Base-by-base conservation (phyloP, 805 yeast species). In the Candida sakaeoensis region DNA sequence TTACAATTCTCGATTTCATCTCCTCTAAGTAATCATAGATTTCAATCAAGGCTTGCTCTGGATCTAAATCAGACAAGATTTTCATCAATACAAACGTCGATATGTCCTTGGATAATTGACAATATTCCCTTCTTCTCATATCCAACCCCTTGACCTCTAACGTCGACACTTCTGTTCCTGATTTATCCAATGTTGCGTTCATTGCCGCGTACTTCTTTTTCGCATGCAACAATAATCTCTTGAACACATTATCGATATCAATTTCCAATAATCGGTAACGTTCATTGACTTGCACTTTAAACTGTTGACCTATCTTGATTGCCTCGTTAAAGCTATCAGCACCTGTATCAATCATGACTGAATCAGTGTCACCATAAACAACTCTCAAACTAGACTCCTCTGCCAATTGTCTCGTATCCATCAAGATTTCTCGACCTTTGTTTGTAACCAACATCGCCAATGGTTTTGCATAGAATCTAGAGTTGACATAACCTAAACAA, bases 201-300 rank as follows among this genome's bases (percentile, higher is more conserved):
- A 90, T 70, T 1, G 98, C 98, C 7, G 99, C 99, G 58, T 93
- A 93, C 65, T 93, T 93, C 77, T 93, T 93, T 69, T 93, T 93
- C n/a, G 96, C 86, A 58, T 88, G 95, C 37, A 93, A 67, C 41
- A 93, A 69, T 39, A 93, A 68, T 48, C 87, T 78, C 54, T 86
- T 84, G 67, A 88, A 93, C 1, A 89, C 89, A 54, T 91, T 89
- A 66, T 93, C 99, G 49, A 86, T 89, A 55, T 93, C 99, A 54
- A 93, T 88, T 57, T 93, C 99, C 54, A 93, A 71, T 47, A 86
- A 65, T 52, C 77, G 77, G 62, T 93, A 95, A 40, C 95, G 77
- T 53, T 88, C 95, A 62, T 93, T 93, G 43, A 93, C 98, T 43
- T 79, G 73, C 36, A 70, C 59, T 58, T 93, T 93, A 68, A 93